Evolutionary conservation across 1,284 basidiomycete species (phyloP), one percentile per base, ranked within the genome.

Genomic region (Ceratobasidium sp.): DNA sequence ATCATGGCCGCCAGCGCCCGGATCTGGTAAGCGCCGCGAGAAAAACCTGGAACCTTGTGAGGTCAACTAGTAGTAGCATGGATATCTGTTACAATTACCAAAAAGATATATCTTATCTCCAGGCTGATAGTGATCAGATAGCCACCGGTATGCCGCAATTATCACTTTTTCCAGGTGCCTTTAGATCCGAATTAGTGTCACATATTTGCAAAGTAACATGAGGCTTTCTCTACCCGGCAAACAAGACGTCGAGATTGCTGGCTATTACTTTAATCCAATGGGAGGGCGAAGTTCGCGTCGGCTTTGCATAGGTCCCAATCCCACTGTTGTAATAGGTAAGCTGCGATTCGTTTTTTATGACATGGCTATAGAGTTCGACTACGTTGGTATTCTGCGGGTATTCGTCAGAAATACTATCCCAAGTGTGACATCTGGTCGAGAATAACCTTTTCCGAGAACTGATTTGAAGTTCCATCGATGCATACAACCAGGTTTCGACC

Each of bases 1-100:
- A 85, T 83, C 84, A 85, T 85, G 0, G 76, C 83, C 0, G 84
- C 82, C 1, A 85, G 75, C 1, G 78, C 79, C 3, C 84, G 81
- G 13, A 81, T 83, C 78, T 85, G 84, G 75, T 84, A 85, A 26
- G 84, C 84, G 16, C 84, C 84, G 30, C 84, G 79, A 57, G 84
- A 85, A 73, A 85, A 85, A 13, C 85, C 85, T 85, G 52, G 23
- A 59, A 23, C 18, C 4, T 13, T 5, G 26, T 35, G 8, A 41
- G 26, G 14, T 43, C 21, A 21, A 13, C 5, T 14, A 14, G 13
- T 16, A 44, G 9, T 5, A 21, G 21, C 23, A 3, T 9, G 38
- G 9, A 11, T 18, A 7, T 54, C 26, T 50, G 32, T 21, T 18
- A 2, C 14, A 38, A 14, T 4, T 74, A 74, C 74, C 74, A 55